Base-by-base conservation (phyloP, 2,329 filamentous ascomycete species). In the Penicillium sp. region DNA sequence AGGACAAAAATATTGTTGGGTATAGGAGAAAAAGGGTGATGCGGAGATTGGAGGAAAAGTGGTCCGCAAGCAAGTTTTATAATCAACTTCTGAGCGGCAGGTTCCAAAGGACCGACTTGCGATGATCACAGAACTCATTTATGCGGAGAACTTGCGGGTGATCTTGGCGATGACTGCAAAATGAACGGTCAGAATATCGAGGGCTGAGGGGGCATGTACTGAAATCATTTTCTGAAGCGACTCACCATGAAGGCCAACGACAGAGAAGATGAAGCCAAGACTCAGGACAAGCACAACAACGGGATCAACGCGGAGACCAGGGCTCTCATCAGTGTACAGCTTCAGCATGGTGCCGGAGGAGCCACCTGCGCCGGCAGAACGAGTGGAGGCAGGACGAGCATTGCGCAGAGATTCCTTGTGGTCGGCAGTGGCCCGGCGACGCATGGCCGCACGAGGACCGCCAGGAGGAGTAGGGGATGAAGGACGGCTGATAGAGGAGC, bases 291-390 rank as follows among this genome's bases (percentile, higher is more conserved):
- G 81, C 56, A 98, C 91, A 58, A 98, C 90, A 51, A 98, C 93
- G 24, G 93, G 93, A 71, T 98, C 93, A 57, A 98, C 93, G 78
- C 96, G 95, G 64, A 98, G 78, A 54, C 93, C 93, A 50, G 93
- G 93, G 57, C 88, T 95, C 78, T 98, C 93, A 69, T 98, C 93
- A 49, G 93, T 98, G 83, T 98, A 98, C 39, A 98, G 85, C 73
- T 90, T 91, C 77, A 98, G 79, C 93, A 98, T 98, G 45, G 93
- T 98, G 76, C 89, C 95, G 72, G 86, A 95, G 69, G 90, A 96
- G 58, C 93, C 93, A 59, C 93, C 93, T 13, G 93, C 93, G 61
- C 93, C 93, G 32, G 93, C 93, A 35, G 91, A 84, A 64, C 93
- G 83, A 58, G 93, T 98, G 76, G 88, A 95, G 70, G 85, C 88